Evolutionary conservation across 2,329 filamentous ascomycete species (phyloP).

Genomic region (Paraphoma sp.): DNA sequence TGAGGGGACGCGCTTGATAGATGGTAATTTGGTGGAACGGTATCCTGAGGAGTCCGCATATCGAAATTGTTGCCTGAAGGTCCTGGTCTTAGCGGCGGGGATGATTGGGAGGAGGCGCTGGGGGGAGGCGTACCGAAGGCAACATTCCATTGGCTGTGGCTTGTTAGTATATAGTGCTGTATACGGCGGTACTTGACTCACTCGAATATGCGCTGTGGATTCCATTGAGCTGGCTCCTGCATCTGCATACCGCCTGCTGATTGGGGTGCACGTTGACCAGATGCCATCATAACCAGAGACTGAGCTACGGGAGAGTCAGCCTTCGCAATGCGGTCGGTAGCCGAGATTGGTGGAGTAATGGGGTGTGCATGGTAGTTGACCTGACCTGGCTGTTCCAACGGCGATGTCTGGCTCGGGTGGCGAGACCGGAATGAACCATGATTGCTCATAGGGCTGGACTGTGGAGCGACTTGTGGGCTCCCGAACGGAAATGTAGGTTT

Average conservation of each 20-base stretch:
- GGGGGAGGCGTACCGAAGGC: slow-evolving; percentile 77
- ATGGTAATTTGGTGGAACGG: slow-evolving; percentile 41
- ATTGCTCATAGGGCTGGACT: slow-evolving; percentile 60
- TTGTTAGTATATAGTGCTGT: slow-evolving; percentile 17
- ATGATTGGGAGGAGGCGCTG: slow-evolving; percentile 51
- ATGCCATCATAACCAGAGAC: slow-evolving; percentile 74
- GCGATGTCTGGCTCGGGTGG: slow-evolving; percentile 54
- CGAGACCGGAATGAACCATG: slow-evolving; percentile 59
- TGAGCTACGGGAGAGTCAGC: slow-evolving; percentile 76
- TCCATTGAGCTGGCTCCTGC: slow-evolving; percentile 75
- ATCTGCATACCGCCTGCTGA: slow-evolving; percentile 64
- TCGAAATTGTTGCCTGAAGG: slow-evolving; percentile 49
- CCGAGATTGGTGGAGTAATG: slow-evolving; percentile 81
- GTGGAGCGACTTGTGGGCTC: slow-evolving; percentile 70
- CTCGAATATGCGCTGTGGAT: slow-evolving; percentile 89
- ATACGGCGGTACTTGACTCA: slow-evolving; percentile 58
- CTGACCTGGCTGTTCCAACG: slow-evolving; percentile 61
- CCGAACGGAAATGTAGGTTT: slow-evolving; percentile 88
- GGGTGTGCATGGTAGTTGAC: slow-evolving; percentile 73
- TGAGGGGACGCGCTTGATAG: slow-evolving; percentile 46
- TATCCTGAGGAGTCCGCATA: slow-evolving; percentile 43
- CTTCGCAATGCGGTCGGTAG: slow-evolving; percentile 75
- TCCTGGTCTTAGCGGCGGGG: slow-evolving; percentile 53
- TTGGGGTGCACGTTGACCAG: slow-evolving; percentile 59
- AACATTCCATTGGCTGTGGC: slow-evolving; percentile 85